Evolutionary conservation across 495 filamentous ascomycete genomes (phyloP), one percentile per base, ranked within the genome.

Genomic region (Apiosordaria backusii): DNA sequence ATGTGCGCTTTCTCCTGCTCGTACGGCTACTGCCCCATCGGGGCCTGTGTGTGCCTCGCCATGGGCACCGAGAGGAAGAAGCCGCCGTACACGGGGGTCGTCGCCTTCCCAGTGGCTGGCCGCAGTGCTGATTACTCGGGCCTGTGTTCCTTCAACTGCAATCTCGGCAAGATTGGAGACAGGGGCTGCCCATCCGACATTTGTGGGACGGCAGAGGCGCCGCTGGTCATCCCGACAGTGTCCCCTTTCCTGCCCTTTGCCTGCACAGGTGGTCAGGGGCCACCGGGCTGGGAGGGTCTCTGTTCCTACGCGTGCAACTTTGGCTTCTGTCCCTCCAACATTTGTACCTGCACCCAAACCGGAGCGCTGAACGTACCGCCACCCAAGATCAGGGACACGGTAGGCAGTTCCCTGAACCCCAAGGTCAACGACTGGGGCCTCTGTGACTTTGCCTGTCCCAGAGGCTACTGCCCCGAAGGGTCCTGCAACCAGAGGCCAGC

Each of bases 241-340:
- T 67, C 65, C 2, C 52, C 61, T 3, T 70, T 67, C n/a, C 13
- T 24, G 2, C 68, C 68, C 7, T 35, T 58, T 6, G 25, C 59
- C 23, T 70, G 68, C 53, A 63, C 52, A 15, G 19, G 25, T 9
- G 60, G 68, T 4, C n/a, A 9, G 3, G 27, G 57, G 3, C 4
- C 29, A 26, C 55, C 23, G 26, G 19, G 16, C 22, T 40, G 53
- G n/a, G 62, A 22, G n/a, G 68, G 68, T 0, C 52, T 68, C 24
- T 71, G 69, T 40, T 19, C n/a, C 55, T 71, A 26, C 10, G 60
- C 45, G 19, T 71, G 69, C 52, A 58, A 53, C 19, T 66, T 60
- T 53, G 69, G 69, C 19, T 71, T 64, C 10, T 71, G 65, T 23
- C 69, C 35, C 15, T 9, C 35, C 35, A 40, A 40, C 15, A 40